phyloP scores from a whole-genome alignment of 495 filamentous ascomycete genomes.

The Annulohypoxylon nitens region DNA sequence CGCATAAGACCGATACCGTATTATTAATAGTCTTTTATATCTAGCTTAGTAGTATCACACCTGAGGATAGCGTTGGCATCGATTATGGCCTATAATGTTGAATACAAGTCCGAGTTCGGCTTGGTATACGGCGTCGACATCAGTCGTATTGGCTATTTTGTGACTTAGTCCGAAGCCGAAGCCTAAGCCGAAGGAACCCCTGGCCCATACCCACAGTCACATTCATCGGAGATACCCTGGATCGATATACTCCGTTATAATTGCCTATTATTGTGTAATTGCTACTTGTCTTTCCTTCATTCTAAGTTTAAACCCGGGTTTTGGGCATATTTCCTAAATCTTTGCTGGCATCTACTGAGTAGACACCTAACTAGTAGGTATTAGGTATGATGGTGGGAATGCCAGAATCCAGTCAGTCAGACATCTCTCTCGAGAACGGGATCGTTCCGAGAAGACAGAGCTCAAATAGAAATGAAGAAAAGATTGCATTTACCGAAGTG shows the following conservation, averaged over 20 bases:
- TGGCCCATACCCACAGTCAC: slow-evolving; percentile 10
- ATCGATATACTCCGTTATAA: slow-evolving; percentile 24
- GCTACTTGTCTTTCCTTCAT: background rate
- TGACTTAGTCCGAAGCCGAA: background rate
- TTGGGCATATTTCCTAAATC: background rate
- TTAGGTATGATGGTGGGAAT: background rate
- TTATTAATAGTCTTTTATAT: background rate
- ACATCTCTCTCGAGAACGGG: slow-evolving; percentile 12
- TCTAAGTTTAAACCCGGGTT: background rate
- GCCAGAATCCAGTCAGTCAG: slow-evolving; percentile 14
- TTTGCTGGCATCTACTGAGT: too few relatives aligned
- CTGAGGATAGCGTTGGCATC: background rate
- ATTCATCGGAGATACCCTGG: slow-evolving; percentile 18
- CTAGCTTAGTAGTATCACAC: background rate
- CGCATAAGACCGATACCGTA: background rate
- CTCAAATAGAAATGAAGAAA: slow-evolving; percentile 14
- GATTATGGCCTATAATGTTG: background rate
- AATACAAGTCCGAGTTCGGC: slow-evolving; percentile 4
- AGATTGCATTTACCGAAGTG: slow-evolving; percentile 2
- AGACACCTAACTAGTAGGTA: too few relatives aligned
- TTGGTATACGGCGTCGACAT: background rate
- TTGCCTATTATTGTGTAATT: background rate
- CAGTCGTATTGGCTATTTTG: background rate
- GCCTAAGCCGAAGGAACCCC: slow-evolving; percentile 13
- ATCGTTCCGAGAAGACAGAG: background rate